Conservation (phyloP, 768 basidiomycete species). For the Russula ochroleuca region DNA sequence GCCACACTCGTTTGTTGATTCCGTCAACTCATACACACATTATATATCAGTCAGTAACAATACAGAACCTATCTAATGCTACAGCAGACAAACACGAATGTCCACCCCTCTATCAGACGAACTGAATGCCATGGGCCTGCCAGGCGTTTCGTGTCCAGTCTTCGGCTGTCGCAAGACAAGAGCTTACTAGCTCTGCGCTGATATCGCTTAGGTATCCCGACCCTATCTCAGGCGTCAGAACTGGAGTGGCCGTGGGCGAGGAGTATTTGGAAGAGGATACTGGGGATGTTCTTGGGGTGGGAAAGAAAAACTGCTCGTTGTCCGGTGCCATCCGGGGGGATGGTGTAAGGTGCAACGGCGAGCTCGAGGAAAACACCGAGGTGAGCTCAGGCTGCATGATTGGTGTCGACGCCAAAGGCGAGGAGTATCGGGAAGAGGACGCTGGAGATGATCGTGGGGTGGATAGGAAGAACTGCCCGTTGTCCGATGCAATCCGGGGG, state of each 20-base stretch:
- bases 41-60: not conserved
- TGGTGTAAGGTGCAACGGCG: constrained; percentile 6
- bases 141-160: constrained; percentile 13
- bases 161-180: not conserved
- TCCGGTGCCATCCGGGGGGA: not conserved
- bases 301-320: not conserved
- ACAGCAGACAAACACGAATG: not conserved
- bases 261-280: constrained; percentile 11
- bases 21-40: constrained; percentile 14
- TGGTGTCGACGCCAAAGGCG: not conserved
- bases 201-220: not conserved
- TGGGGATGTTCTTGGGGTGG: constrained; percentile 2
- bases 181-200: not conserved
- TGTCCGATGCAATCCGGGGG: not conserved
- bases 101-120: not conserved
- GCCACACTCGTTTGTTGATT: constrained; percentile 11
- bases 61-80: constrained; percentile 11
- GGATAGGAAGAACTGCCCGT: not conserved
- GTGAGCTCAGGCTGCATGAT: constrained; percentile 1
- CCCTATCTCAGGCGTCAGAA: not conserved
- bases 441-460: not conserved
- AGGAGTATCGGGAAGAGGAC: constrained; percentile 16
- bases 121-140: constrained; percentile 8
- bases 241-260: constrained; percentile 5
- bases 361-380: not conserved